These are phyloP conservation scores for Inonotus hispidus DNA, from an alignment of 1,284 basidiomycete species.

Conservation along the genomic window DNA sequence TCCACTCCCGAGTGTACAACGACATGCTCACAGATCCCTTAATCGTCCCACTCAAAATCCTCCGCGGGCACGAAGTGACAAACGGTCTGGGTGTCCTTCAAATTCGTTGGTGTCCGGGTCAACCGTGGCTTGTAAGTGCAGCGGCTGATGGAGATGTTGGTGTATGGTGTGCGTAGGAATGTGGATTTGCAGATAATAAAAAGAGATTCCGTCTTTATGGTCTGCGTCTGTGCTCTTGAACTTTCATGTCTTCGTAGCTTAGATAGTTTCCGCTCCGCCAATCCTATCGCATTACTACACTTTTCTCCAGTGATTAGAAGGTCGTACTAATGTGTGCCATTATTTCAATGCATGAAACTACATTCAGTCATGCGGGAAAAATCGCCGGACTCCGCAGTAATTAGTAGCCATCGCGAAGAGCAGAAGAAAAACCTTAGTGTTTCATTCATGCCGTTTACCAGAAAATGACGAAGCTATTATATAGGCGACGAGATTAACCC, in stretches of 20 bases:
- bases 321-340: not conserved
- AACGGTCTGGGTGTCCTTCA: conserved; percentile 91
- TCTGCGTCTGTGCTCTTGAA: no score
- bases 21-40: conserved; percentile 95
- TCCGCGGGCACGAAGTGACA: conserved; percentile 81
- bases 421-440: not conserved
- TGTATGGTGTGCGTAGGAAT: conserved; percentile 65
- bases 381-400: not conserved
- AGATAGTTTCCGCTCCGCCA: no score
- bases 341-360: no score
- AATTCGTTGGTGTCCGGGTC: conserved; percentile 81
- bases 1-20: conserved; percentile 92
- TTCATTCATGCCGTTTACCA: not conserved
- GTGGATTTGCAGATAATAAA: not conserved
- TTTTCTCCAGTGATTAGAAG: no score
- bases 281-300: no score
- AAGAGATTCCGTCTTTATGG: no score
- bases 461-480: no score
- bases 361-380: not conserved
- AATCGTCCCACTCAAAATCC: conserved; percentile 95
- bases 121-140: conserved; percentile 91
- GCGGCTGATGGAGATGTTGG: conserved; percentile 89
- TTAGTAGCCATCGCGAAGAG: not conserved
- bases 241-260: no score
- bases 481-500: no score